These are phyloP conservation scores for Sporothrix globosa DNA, from an alignment of 2,329 filamentous ascomycete genomes.

Conservation along the genomic window DNA sequence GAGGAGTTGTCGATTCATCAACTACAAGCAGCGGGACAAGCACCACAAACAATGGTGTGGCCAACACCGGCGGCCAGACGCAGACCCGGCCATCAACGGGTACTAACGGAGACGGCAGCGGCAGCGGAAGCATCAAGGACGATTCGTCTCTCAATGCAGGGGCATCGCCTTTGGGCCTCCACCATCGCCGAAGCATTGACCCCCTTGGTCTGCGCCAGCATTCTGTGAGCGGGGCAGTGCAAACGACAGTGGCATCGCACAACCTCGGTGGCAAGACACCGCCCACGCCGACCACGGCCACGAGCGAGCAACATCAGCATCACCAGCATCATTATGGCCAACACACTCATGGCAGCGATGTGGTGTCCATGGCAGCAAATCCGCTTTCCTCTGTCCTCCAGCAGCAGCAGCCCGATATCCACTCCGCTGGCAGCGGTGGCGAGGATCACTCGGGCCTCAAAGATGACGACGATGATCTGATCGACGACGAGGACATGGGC, in stretches of 20 bases:
- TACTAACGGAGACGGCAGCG: constrained; percentile 46
- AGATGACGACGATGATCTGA: constrained; percentile 56
- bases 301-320: constrained; percentile 36
- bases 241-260: constrained; percentile 46
- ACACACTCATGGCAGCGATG: neutral
- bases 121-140: constrained; percentile 19
- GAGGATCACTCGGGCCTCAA: constrained; percentile 49
- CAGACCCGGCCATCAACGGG: constrained; percentile 48
- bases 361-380: constrained; percentile 40
- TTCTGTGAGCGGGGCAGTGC: constrained; percentile 45
- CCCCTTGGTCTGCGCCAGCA: constrained; percentile 48
- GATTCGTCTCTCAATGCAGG: constrained; percentile 3
- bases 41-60: constrained; percentile 14
- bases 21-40: neutral
- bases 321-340: constrained; percentile 16
- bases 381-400: constrained; percentile 46
- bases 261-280: constrained; percentile 35
- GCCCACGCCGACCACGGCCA: constrained; percentile 14
- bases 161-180: constrained; percentile 41
- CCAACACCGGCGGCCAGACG: constrained; percentile 30
- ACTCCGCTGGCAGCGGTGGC: constrained; percentile 35
- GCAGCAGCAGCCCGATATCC: constrained; percentile 21
- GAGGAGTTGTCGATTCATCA: constrained; percentile 7
- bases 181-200: constrained; percentile 46
- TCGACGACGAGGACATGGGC: constrained; percentile 62